These are phyloP conservation scores for Logfia minima DNA, from an alignment of 129 eudicot species.

Conservation along the genomic window DNA sequence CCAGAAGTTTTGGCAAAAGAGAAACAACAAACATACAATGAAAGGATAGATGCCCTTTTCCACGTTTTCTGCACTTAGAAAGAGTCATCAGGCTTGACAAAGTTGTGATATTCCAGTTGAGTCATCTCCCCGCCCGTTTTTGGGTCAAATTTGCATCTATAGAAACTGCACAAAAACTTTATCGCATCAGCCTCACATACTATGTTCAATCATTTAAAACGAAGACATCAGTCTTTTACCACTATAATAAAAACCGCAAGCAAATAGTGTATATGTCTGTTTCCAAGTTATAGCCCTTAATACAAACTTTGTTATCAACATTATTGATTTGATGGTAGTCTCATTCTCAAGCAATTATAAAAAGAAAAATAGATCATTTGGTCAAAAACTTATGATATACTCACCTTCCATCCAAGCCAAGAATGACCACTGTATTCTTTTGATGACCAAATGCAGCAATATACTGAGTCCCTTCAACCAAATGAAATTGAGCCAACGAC, in stretches of 20 bases:
- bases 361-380: not conserved
- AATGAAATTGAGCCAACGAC: slow-evolving; percentile 89
- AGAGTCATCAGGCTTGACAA: slow-evolving; percentile 66
- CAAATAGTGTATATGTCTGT: not conserved
- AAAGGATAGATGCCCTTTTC: not conserved
- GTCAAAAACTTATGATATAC: slow-evolving; percentile 23
- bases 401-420: slow-evolving; percentile 94
- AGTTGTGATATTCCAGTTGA: slow-evolving; percentile 84
- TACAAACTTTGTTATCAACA: not conserved
- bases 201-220: not conserved
- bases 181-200: slow-evolving; percentile 40
- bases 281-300: not conserved
- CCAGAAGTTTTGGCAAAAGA: slow-evolving; percentile 12
- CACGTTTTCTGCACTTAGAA: slow-evolving; percentile 27
- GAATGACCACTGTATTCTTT: slow-evolving; percentile 75
- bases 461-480: slow-evolving; percentile 70
- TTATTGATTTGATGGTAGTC: not conserved
- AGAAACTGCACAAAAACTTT: slow-evolving; percentile 56
- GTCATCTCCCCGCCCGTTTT: slow-evolving; percentile 82
- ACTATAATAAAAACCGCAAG: not conserved
- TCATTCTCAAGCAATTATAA: slow-evolving; percentile 9
- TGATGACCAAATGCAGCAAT: slow-evolving; percentile 85
- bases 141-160: slow-evolving; percentile 84
- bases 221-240: not conserved
- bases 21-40: slow-evolving; percentile 16